Evolutionary conservation across 495 filamentous ascomycete genomes (phyloP), one percentile per base, ranked within the genome.

Genomic region (Venustampulla echinocandica): DNA sequence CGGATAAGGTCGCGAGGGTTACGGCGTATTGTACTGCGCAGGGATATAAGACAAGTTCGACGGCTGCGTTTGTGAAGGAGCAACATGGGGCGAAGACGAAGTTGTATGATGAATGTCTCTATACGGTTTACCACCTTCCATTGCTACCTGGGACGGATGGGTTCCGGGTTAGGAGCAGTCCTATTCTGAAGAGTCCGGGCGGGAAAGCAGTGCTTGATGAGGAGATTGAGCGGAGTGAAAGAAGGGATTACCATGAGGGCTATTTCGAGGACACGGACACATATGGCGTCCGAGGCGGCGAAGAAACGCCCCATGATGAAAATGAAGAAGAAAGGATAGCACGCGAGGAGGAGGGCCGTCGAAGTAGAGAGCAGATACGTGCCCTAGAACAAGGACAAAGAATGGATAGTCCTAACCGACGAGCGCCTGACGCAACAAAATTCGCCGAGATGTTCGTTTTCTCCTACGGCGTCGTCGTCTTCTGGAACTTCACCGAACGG

Each of bases 381-480:
- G 34, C 50, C 11, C 44, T 52, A n/a, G 49, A 40, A 4, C 53
- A 50, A 44, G 51, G 53, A 7, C 43, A 43, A 20, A 47, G 59
- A 49, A 47, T 28, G 11, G 53, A 61, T 30, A 59, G 56, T 44
- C 59, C 55, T 11, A 48, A 59, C 49, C 71, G 76, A 21, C 69
- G 84, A 21, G 64, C 74, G 9, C 76, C 82, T 10, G 76, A 90
- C 54, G 75, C 75, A 1, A 74, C 81, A 44, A 67, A 73, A 22
- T 90, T 95, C 54, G 93, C 84, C 19, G 92, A 99, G 64, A 89
- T 99, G 85, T 97, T 95, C 60, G 84, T 97, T 45, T 97, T 95
- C 64, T 90, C 83, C 18, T 99, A 99, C 62, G 92, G 92, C 9
- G 93, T 99, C 1, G 90, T 89, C 0, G 92, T 99, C 13, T 96